phyloP scores from a whole-genome alignment of 768 basidiomycete genomes.

The Russula foetens region DNA sequence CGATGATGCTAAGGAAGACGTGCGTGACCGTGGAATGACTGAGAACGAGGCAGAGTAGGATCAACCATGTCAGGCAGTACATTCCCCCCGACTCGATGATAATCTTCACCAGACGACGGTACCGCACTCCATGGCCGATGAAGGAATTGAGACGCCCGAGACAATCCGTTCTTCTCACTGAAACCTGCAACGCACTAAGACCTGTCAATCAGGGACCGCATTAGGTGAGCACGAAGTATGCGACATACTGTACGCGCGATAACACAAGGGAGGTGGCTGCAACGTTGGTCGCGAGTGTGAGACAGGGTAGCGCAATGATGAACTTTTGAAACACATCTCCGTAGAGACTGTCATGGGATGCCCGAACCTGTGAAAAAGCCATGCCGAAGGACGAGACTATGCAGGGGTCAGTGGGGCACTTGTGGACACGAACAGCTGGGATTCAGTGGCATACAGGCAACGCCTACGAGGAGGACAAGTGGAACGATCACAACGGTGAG shows the following conservation, averaged over 20 bases:
- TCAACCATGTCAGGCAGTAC: conserved; percentile 15
- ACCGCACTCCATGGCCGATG: not conserved
- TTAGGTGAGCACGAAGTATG: not conserved
- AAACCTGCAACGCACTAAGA: not conserved
- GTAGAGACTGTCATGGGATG: not conserved
- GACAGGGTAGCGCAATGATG: not conserved
- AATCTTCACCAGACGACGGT: conserved; percentile 4
- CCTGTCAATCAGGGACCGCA: not conserved
- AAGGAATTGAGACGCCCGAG: not conserved
- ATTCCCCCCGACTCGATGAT: conserved; percentile 17
- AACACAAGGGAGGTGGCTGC: conserved; percentile 1
- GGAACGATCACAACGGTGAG: conserved; percentile 4
- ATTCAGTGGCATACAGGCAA: conserved; percentile 7
- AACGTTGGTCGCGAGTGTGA: conserved; percentile 14
- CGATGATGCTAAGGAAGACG: not conserved
- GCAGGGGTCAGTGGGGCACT: not conserved
- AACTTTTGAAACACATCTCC: not conserved
- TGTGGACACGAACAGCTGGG: not conserved
- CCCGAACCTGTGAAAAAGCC: not conserved
- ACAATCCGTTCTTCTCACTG: not conserved
- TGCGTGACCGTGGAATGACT: not conserved
- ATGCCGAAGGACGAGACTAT: conserved; percentile 5
- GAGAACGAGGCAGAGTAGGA: conserved; percentile 3
- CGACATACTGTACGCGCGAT: conserved; percentile 1
- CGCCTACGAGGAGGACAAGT: conserved; percentile 8